phyloP scores from a whole-genome alignment of 2,329 filamentous ascomycete species.

The Tolypocladium tundrense region DNA sequence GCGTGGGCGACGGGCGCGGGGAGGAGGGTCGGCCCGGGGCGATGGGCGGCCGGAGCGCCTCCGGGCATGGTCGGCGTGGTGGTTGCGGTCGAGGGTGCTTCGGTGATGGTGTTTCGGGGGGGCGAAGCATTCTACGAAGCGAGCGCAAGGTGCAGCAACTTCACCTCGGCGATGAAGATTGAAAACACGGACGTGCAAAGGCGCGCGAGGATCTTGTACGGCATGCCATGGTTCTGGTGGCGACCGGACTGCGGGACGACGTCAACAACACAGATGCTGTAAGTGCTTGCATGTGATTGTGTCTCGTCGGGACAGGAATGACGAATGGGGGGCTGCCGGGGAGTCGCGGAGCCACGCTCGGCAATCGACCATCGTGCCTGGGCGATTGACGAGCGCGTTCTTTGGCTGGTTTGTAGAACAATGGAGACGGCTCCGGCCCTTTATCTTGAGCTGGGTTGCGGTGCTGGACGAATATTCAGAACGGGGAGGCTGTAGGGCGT shows the following conservation, averaged over 20 bases:
- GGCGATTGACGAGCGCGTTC: not conserved
- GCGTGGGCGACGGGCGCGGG: slow-evolving; percentile 46
- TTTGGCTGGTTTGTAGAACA: not conserved
- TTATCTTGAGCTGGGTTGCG: not conserved
- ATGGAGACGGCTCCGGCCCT: too few relatives aligned
- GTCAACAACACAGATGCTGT: not conserved
- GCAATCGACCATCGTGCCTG: not conserved
- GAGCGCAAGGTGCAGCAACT: not conserved
- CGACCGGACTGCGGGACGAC: not conserved
- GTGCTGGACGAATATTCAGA: not conserved
- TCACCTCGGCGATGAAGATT: not conserved
- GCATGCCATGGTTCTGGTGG: not conserved
- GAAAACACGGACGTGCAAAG: not conserved
- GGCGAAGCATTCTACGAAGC: not conserved
- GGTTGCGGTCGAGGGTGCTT: not conserved
- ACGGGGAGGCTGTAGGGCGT: not conserved
- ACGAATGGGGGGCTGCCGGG: not conserved
- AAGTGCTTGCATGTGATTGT: not conserved
- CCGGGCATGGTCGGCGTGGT: not conserved
- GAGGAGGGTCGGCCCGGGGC: slow-evolving; percentile 37
- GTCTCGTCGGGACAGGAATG: not conserved
- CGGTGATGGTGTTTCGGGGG: not conserved
- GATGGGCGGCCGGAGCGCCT: slow-evolving; percentile 9
- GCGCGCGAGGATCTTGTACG: not conserved
- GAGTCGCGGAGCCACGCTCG: not conserved